Evolutionary conservation across 208 protist genomes (phyloP).

Genomic region (Jaenimonas drosophilae): DNA sequence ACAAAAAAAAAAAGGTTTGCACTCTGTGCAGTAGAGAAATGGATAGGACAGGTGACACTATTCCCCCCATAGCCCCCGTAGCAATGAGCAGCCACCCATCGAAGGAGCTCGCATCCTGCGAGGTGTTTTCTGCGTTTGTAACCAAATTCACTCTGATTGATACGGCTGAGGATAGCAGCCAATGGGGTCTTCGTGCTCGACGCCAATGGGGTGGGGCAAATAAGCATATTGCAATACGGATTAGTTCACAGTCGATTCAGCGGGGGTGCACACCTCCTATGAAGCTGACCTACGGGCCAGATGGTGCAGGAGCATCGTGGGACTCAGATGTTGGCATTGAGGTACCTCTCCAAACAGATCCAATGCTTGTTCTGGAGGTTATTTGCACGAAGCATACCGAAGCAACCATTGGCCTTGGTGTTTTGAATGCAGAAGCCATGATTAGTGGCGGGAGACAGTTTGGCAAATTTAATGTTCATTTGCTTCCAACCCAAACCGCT

Average conservation of each 20-base stretch:
- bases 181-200: conserved; percentile 46
- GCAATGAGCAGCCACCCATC: no score
- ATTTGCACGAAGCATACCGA: conserved; percentile 12
- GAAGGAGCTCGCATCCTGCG: no score
- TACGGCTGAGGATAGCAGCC: conserved; percentile 60
- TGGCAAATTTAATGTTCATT: conserved; percentile 65
- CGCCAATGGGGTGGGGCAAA: conserved; percentile 61
- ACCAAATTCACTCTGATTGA: conserved; percentile 66
- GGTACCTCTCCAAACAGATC: conserved; percentile 45
- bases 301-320: conserved; percentile 29
- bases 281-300: conserved; percentile 25
- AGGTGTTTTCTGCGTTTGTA: no score
- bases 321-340: conserved; percentile 19
- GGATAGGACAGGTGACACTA: no score
- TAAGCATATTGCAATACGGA: conserved; percentile 37
- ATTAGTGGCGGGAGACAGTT: conserved; percentile 54
- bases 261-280: conserved; percentile 36
- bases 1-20: no score
- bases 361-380: conserved; percentile 72
- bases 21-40: no score
- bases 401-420: conserved; percentile 44
- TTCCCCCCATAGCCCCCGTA: no score
- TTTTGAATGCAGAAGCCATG: conserved; percentile 65
- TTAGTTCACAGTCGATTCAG: conserved; percentile 36
- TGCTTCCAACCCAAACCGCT: conserved; percentile 51